Percentiles rank a stretch among this genome's conserved stretches.
Evolutionary conservation across 257 asterid species (phyloP).

Genomic region (Salvia hispanica): DNA sequence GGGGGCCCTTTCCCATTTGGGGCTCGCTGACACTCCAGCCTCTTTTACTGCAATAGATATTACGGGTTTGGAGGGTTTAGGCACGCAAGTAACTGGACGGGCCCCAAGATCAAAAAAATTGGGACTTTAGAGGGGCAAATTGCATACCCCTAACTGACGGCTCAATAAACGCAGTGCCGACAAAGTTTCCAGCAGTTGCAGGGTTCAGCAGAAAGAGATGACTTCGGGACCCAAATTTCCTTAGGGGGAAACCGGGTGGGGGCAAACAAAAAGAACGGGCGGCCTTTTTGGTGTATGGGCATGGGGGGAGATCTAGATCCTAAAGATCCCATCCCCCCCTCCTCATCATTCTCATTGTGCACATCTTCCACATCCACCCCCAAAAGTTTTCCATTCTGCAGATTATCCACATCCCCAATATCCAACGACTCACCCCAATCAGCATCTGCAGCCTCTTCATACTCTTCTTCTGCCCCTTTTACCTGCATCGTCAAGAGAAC

Average conservation of each 20-base stretch:
- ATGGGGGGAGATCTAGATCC: conserved; percentile 88
- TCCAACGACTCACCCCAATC: conserved; percentile 73
- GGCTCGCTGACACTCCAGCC: conserved; percentile 79
- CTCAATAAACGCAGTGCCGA: conserved; percentile 86
- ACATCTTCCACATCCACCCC: conserved; percentile 56
- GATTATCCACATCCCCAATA: conserved; percentile 60
- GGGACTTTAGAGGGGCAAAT: conserved; percentile 70
- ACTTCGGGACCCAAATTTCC: conserved; percentile 89
- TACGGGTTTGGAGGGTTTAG: conserved; percentile 66
- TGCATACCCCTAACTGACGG: conserved; percentile 79
- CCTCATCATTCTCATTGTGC: conserved; percentile 63
- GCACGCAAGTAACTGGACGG: conserved; percentile 75
- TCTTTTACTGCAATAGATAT: conserved; percentile 72
- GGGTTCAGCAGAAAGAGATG: conserved; percentile 94
- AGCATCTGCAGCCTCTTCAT: conserved; percentile 68
- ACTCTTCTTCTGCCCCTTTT: conserved; percentile 50
- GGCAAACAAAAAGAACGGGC: conserved; percentile 71
- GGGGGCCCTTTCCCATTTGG: conserved; percentile 82
- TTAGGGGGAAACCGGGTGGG: conserved; percentile 86
- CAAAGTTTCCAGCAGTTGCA: conserved; percentile 91
- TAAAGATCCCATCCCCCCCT: conserved; percentile 96
- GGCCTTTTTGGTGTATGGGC: conserved; percentile 71
- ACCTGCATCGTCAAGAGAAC: conserved; percentile 64
- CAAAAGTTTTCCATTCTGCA: conserved; percentile 63
- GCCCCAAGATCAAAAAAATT: conserved; percentile 77